Conservation (phyloP, 768 basidiomycete genomes). For the Candolleomyces eurysporus region DNA sequence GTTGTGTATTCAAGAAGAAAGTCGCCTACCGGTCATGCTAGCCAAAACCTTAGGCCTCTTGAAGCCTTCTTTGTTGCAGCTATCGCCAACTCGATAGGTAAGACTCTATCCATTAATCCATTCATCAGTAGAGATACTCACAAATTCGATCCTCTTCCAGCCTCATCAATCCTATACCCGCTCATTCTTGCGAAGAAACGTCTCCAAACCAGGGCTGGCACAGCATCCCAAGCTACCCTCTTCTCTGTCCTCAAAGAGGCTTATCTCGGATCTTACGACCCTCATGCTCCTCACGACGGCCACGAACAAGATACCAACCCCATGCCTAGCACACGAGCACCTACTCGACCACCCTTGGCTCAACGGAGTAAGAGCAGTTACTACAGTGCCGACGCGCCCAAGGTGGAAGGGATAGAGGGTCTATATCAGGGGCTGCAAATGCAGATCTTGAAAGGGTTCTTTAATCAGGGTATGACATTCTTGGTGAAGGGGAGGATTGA, state of each 20-base stretch:
- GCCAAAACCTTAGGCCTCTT: slow-evolving; percentile 32
- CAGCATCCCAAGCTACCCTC: slow-evolving; percentile 38
- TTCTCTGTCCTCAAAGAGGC: slow-evolving; percentile 32
- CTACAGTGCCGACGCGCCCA: neutral
- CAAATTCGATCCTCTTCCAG: slow-evolving; percentile 17
- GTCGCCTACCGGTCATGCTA: slow-evolving; percentile 1
- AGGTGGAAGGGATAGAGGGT: slow-evolving; percentile 28
- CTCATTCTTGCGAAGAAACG: slow-evolving; percentile 61
- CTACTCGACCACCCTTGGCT: neutral
- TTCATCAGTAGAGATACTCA: neutral
- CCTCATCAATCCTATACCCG: slow-evolving; percentile 50
- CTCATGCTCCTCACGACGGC: neutral
- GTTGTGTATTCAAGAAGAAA: slow-evolving; percentile 24
- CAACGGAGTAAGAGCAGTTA: neutral
- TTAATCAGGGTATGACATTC: slow-evolving; percentile 58
- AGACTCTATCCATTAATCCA: neutral
- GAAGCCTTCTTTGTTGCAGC: slow-evolving; percentile 60
- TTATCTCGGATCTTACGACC: slow-evolving; percentile 23
- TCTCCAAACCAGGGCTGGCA: slow-evolving; percentile 27
- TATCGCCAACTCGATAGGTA: slow-evolving; percentile 49
- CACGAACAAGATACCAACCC: neutral
- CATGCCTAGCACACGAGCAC: neutral
- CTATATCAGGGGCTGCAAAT: slow-evolving; percentile 54
- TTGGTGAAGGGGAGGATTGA: slow-evolving; percentile 48
- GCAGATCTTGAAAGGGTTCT: slow-evolving; percentile 51